Base-by-base conservation (phyloP, 2,329 filamentous ascomycete genomes). In the Metarhizium robertsii region DNA sequence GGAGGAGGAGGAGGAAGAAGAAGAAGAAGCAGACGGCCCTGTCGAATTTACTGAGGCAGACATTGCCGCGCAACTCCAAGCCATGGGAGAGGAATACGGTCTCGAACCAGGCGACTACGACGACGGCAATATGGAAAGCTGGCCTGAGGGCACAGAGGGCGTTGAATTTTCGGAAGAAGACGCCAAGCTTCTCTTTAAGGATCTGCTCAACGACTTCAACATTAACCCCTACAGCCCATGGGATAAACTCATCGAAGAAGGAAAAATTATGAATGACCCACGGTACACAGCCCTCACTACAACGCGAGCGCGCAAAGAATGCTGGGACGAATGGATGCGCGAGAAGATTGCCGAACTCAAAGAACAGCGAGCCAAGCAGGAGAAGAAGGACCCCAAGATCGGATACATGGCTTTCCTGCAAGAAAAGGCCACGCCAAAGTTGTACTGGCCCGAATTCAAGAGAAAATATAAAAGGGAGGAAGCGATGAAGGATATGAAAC, bases 361-460 rank as follows among this genome's bases (percentile, higher is more conserved):
- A 66, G 86, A 88, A 61, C 80, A 81, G 64, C 85, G 88, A 56
- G 86, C 86, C 29, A 85, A 80, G 58, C 82, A 91, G 66, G 87
- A 88, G 69, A 92, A 90, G 73, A 83, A 83, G 60, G 91, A 97
- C 64, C 92, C 94, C 1, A 79, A 81, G 50, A 87, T 96, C 60
- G 84, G 86, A 1, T 99, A 95, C 68, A 74, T 97, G 58, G 80
- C 81, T 0, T 87, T 99, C 60, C 75, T 99, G 34, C 84, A 92
- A 60, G 82, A 86, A 51, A 82, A 90, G 61, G 92, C 92, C 0
- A 94, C 86, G 0, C 87, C 90, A 0, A 97, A 96, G 72, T 79
- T 99, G 1, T 99, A 95, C 76, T 99, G 94, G 94, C 87, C 90
- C 0, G 94, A 99, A 68, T 99, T 99, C 72, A 90, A 89, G 64